Conservation (phyloP, 2,329 filamentous ascomycete species). For the Fusarium miscanthi region DNA sequence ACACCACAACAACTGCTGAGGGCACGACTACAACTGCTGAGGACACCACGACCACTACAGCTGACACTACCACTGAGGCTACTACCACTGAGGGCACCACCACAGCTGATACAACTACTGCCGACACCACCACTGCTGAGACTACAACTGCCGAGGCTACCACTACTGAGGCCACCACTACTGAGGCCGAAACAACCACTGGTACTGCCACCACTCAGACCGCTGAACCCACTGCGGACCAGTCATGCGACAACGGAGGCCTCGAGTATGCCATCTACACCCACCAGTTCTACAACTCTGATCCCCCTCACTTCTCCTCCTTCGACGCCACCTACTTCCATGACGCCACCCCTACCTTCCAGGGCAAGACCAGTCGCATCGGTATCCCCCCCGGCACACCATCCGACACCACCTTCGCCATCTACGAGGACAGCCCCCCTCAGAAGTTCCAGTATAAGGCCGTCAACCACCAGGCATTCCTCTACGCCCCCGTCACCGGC, state of each 20-base stretch:
- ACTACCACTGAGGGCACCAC: not conserved
- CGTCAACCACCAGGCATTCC: conserved; percentile 4
- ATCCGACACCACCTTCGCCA: not conserved
- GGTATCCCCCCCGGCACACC: conserved; percentile 1
- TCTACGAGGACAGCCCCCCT: not conserved
- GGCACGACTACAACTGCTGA: not conserved
- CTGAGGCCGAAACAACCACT: not conserved
- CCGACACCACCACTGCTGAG: too few species aligned
- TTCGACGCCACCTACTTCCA: not conserved
- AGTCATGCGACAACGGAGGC: conserved; percentile 8
- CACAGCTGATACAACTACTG: not conserved
- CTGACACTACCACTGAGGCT: fast-evolving
- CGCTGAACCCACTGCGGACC: conserved; percentile 1
- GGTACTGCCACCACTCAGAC: not conserved
- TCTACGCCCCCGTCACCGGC: not conserved
- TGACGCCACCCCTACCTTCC: not conserved
- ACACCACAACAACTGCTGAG: fast-evolving
- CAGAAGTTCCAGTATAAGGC: conserved; percentile 16
- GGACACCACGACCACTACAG: too few species aligned
- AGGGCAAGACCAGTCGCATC: not conserved
- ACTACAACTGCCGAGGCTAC: not conserved
- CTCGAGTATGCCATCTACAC: conserved; percentile 7
- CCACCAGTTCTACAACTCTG: not conserved
- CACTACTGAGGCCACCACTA: not conserved
- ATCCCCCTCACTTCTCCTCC: conserved; percentile 1